A percentile compares a stretch with the other conserved stretches of the same genome.
Evolutionary conservation across 306 rosid species (phyloP).

Genomic region (Cicer judaicum): DNA sequence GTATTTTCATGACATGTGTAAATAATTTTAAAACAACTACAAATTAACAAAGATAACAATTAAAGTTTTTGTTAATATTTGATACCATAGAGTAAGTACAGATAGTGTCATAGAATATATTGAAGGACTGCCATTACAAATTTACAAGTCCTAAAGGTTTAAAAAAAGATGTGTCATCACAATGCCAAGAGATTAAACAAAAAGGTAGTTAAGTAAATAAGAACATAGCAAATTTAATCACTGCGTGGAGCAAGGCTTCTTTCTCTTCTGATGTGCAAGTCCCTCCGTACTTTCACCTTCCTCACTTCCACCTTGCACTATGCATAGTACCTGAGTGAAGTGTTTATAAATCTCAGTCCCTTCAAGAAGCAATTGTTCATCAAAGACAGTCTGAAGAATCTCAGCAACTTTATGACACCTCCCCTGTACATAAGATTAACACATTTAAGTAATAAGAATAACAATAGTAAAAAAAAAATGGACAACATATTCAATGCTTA

Average conservation of each 20-base stretch:
- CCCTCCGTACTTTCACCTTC: constrained; percentile 3
- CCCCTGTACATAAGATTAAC: not conserved
- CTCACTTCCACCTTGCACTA: not conserved
- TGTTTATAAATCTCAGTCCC: not conserved
- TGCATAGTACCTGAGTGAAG: not conserved
- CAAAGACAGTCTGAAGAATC: not conserved
- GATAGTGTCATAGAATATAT: no score
- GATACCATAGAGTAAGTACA: no score
- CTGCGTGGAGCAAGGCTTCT: not conserved
- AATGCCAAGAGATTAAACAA: not conserved
- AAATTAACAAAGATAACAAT: no score
- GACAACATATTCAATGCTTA: not conserved
- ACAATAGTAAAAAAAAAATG: not conserved
- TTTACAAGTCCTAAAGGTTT: no score
- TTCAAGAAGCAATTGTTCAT: not conserved
- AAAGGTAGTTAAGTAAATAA: not conserved
- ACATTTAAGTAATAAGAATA: not conserved
- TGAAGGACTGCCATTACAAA: no score
- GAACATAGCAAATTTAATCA: not conserved
- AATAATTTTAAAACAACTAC: no score
- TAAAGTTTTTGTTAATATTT: no score
- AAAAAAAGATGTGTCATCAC: not conserved
- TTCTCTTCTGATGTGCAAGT: constrained; percentile 2
- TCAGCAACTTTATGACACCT: constrained; percentile 6
- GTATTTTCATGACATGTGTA: no score